Conservation (phyloP, 495 filamentous ascomycete genomes). For the Pseudoneurospora amorphoporcata region DNA sequence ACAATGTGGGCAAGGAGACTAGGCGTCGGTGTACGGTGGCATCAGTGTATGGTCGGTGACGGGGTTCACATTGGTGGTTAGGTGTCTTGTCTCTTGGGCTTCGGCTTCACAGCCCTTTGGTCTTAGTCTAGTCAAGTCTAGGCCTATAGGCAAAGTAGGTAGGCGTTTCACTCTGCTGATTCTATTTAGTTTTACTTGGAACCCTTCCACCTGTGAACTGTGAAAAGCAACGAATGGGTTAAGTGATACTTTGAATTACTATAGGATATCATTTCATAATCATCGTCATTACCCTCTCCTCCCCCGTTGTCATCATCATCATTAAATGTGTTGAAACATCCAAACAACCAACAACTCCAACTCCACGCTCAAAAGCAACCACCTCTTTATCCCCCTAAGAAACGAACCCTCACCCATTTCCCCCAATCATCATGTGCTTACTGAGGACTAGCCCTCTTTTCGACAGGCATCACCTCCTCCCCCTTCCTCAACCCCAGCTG, state of each 20-base stretch:
- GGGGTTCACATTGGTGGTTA: neutral
- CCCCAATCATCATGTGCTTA: no score
- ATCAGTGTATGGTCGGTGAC: no score
- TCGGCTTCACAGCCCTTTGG: neutral
- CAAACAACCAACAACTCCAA: neutral
- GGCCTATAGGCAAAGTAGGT: neutral
- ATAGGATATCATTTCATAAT: neutral
- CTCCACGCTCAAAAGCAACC: neutral
- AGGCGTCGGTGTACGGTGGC: no score
- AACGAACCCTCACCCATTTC: neutral
- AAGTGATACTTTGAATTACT: neutral
- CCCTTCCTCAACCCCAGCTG: constrained; percentile 49
- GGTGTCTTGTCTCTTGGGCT: neutral
- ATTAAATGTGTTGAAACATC: neutral
- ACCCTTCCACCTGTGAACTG: neutral
- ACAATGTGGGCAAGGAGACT: neutral
- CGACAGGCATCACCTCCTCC: constrained; percentile 5
- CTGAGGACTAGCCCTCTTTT: neutral
- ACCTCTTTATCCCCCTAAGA: neutral
- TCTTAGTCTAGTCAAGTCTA: neutral
- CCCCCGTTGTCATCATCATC: neutral
- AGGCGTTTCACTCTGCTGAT: neutral
- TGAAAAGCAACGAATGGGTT: neutral
- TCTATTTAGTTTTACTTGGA: neutral
- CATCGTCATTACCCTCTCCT: neutral